These are phyloP conservation scores for Aurantiochytrium sp. DNA, from an alignment of 108 stramenopile genomes.

Conservation along the genomic window DNA sequence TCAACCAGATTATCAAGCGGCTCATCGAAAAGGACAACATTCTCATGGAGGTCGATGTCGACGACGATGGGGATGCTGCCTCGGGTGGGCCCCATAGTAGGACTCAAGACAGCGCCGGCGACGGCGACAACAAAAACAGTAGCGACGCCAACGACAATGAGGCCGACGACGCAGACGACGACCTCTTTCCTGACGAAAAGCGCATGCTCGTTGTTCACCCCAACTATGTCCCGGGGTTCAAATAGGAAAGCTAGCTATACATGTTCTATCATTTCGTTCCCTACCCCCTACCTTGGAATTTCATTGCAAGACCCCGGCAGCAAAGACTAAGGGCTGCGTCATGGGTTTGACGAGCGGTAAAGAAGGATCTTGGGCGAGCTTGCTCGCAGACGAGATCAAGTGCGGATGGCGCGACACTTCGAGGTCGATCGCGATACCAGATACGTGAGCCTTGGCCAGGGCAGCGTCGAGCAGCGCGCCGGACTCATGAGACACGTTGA, in stretches of 20 bases:
- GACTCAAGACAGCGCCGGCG: too few relatives aligned
- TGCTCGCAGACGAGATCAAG: background rate
- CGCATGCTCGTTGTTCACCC: conserved; percentile 29
- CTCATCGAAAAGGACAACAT: conserved; percentile 72
- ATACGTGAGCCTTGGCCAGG: background rate
- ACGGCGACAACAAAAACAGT: too few relatives aligned
- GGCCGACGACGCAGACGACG: background rate
- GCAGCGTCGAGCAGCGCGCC: background rate
- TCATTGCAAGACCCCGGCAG: background rate
- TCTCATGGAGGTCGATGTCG: conserved; percentile 67
- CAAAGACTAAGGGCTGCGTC: background rate
- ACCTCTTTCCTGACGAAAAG: background rate
- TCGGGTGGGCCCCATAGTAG: too few relatives aligned
- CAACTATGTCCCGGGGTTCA: background rate
- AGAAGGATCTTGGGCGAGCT: background rate
- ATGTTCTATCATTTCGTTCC: too few relatives aligned
- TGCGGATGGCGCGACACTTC: background rate
- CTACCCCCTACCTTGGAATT: too few relatives aligned
- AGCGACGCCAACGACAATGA: too few relatives aligned
- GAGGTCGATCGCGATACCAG: background rate
- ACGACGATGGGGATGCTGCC: conserved; percentile 50
- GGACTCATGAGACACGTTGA: background rate
- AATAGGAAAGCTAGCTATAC: too few relatives aligned
- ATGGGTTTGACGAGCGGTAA: background rate
- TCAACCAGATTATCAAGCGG: conserved; percentile 74